phyloP scores from a whole-genome alignment of 1,284 basidiomycete genomes.

The Trichosporon inkin region DNA sequence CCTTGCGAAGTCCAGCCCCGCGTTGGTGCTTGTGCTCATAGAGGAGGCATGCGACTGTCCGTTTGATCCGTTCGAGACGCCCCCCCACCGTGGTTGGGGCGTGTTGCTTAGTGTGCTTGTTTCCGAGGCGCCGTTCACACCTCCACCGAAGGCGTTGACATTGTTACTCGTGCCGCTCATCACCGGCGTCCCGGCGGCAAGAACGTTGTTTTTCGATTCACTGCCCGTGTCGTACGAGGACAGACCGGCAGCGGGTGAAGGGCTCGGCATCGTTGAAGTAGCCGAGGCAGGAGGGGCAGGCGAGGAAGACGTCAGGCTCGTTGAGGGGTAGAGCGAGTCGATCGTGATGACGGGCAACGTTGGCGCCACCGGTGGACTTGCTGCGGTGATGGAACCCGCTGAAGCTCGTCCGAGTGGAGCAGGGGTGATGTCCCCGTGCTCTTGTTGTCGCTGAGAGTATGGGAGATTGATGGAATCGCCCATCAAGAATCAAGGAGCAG shows the following conservation, averaged over 20 bases:
- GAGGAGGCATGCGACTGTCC: background rate
- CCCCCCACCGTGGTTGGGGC: background rate
- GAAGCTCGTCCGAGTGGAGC: background rate
- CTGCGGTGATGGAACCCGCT: background rate
- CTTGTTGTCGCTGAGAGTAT: background rate
- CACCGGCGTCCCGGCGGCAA: background rate
- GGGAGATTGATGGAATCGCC: background rate
- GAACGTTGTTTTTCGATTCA: background rate
- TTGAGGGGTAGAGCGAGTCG: background rate
- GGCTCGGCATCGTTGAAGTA: background rate
- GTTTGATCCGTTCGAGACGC: background rate
- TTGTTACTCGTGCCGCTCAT: background rate
- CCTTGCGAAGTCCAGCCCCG: background rate
- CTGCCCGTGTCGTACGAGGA: background rate
- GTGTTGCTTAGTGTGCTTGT: background rate
- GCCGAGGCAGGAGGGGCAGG: background rate
- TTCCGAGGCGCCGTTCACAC: background rate
- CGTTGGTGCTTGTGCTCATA: background rate
- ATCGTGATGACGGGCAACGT: background rate
- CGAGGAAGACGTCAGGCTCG: background rate
- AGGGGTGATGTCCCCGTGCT: background rate
- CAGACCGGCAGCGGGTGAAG: background rate
- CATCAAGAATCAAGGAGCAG: background rate
- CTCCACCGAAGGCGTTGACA: background rate
- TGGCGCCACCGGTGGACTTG: background rate